Evolutionary conservation across 2,329 filamentous ascomycete species (phyloP).

Genomic region (Ceratocystis diversiconidia): DNA sequence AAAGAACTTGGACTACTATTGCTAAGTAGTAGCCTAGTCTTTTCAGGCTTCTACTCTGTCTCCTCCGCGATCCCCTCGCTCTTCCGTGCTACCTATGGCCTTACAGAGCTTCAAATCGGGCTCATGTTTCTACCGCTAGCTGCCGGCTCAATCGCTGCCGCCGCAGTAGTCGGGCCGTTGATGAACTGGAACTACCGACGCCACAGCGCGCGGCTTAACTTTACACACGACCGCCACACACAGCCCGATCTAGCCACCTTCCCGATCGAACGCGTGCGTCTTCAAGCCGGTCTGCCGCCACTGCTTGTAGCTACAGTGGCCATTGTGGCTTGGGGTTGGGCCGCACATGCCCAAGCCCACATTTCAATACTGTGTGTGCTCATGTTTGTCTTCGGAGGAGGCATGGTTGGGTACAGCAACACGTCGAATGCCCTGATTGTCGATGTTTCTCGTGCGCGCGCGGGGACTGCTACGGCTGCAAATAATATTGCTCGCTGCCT

Average conservation of each 20-base stretch:
- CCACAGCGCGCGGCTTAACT: conserved; percentile 38
- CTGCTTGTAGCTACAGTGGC: conserved; percentile 35
- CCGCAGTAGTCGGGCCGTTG: conserved; percentile 35
- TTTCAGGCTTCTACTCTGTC: conserved; percentile 37
- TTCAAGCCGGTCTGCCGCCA: conserved; percentile 37
- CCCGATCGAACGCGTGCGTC: conserved; percentile 37
- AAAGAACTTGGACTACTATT: conserved; percentile 33
- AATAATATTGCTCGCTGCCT: conserved; percentile 43
- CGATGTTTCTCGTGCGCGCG: conserved; percentile 39
- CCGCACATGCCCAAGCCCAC: conserved; percentile 29
- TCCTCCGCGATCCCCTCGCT: conserved; percentile 32
- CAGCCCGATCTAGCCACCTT: conserved; percentile 36
- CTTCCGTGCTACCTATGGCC: conserved; percentile 41
- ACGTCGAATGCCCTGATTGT: conserved; percentile 38
- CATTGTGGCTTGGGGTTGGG: conserved; percentile 40
- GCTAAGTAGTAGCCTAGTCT: conserved; percentile 31
- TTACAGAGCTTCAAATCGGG: conserved; percentile 41
- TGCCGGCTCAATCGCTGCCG: conserved; percentile 34
- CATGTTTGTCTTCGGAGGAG: conserved; percentile 33
- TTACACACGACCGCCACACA: conserved; percentile 38
- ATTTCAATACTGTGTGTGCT: conserved; percentile 35
- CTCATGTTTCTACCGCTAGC: conserved; percentile 40
- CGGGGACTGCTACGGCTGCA: conserved; percentile 40
- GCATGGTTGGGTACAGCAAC: conserved; percentile 41
- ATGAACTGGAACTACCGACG: conserved; percentile 56